Conservation (phyloP, 768 basidiomycete species). For the Rhodotorula sphaerocarpa region DNA sequence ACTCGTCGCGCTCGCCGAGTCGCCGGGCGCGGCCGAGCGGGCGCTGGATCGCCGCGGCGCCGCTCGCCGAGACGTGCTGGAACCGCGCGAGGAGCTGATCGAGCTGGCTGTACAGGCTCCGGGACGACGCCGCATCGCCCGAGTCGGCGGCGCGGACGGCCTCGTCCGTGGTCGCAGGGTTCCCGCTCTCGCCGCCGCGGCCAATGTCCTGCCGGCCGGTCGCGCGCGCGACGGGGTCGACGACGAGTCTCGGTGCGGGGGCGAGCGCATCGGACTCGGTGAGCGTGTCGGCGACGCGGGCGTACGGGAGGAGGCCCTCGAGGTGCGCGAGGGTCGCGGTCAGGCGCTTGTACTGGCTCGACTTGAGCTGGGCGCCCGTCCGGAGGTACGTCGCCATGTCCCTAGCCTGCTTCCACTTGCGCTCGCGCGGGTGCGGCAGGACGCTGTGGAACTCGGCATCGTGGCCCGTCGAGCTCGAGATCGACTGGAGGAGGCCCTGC, state of each 20-base stretch:
- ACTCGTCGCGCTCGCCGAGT: constrained; percentile 57
- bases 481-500: constrained; percentile 30
- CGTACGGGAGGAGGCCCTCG: constrained; percentile 32
- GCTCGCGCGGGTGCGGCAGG: constrained; percentile 27
- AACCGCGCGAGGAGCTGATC: constrained; percentile 22
- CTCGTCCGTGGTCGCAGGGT: too few relatives aligned
- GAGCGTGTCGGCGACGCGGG: constrained; percentile 23
- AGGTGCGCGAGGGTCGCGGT: constrained; percentile 19
- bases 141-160: not conserved
- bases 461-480: constrained; percentile 13
- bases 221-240: constrained; percentile 28
- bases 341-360: constrained; percentile 31
- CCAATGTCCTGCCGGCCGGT: constrained; percentile 4
- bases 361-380: constrained; percentile 21
- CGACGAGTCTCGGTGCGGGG: constrained; percentile 11
- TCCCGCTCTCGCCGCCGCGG: too few relatives aligned
- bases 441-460: constrained; percentile 19
- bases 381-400: constrained; percentile 33
- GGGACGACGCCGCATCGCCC: not conserved
- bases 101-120: constrained; percentile 11
- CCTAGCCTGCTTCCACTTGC: constrained; percentile 22
- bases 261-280: not conserved
- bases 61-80: constrained; percentile 20
- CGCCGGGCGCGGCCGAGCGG: constrained; percentile 52
- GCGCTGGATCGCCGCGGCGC: constrained; percentile 24